phyloP scores from a whole-genome alignment of 208 protist genomes.

The Crithidia bombi region DNA sequence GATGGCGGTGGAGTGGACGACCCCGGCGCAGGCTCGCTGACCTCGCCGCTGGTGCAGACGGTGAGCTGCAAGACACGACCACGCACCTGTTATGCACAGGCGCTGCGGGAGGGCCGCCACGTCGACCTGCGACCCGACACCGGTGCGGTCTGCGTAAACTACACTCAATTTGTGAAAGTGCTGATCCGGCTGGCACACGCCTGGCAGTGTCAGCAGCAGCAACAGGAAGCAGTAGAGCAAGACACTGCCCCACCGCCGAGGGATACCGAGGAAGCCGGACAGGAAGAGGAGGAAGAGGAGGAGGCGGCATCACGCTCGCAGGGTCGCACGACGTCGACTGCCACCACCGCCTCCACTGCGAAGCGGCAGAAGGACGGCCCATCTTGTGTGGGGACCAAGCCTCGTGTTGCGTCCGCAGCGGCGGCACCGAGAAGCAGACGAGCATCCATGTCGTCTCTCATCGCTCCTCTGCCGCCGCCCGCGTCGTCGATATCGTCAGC shows the following conservation, averaged over 20 bases:
- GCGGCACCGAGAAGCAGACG: not conserved
- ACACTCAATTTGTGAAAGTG: conserved; percentile 69
- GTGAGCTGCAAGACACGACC: conserved; percentile 28
- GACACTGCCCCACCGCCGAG: not conserved
- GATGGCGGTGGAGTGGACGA: not conserved
- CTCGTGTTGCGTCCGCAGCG: not conserved
- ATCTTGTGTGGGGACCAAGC: no score
- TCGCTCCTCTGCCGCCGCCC: not conserved
- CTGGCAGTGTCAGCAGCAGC: conserved; percentile 58
- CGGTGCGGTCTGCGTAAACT: conserved; percentile 58
- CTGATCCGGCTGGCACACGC: conserved; percentile 67
- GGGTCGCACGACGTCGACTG: not conserved
- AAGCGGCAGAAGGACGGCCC: not conserved
- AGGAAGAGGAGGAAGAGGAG: not conserved
- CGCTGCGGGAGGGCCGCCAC: conserved; percentile 53
- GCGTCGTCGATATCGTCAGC: not conserved
- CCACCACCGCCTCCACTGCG: not conserved
- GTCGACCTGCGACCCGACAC: conserved; percentile 63
- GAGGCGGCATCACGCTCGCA: not conserved
- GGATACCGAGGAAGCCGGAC: conserved; percentile 5
- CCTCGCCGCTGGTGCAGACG: conserved; percentile 2
- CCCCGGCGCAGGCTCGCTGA: not conserved
- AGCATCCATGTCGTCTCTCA: not conserved
- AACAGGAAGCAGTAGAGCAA: conserved; percentile 4
- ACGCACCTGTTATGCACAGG: conserved; percentile 42